Percentiles rank a stretch among this genome's conserved stretches.
These are phyloP conservation scores for Termitomyces sp. DNA, from an alignment of 768 basidiomycete genomes.

Conservation along the genomic window DNA sequence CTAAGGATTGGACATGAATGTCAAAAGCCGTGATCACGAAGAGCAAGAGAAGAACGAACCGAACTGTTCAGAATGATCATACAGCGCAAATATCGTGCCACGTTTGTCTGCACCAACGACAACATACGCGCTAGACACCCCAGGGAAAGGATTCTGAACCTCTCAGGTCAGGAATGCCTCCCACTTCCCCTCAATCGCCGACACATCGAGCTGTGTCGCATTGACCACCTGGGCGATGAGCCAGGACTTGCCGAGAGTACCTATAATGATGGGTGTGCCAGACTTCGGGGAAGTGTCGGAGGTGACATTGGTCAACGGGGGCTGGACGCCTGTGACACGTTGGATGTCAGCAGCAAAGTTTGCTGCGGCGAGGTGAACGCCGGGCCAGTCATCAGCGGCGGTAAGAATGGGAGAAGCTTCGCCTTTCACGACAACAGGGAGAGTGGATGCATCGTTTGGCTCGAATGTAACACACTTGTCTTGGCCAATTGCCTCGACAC, in stretches of 20 bases:
- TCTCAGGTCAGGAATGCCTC: slow-evolving; percentile 51
- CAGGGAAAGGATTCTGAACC: slow-evolving; percentile 51
- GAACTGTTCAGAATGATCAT: slow-evolving; percentile 67
- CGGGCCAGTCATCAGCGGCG: too few species aligned
- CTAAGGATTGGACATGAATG: slow-evolving; percentile 20
- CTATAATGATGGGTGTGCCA: slow-evolving; percentile 52
- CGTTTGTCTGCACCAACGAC: slow-evolving; percentile 67
- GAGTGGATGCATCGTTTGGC: slow-evolving; percentile 23
- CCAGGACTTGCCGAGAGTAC: slow-evolving; percentile 54
- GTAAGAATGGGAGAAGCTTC: slow-evolving; percentile 43
- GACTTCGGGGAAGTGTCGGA: slow-evolving; percentile 25
- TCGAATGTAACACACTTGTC: slow-evolving; percentile 40
- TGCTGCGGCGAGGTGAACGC: too few species aligned
- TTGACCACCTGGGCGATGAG: slow-evolving; percentile 49
- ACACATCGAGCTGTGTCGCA: slow-evolving; percentile 46
- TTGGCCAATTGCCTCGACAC: slow-evolving; percentile 41
- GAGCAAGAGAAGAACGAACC: slow-evolving; percentile 29
- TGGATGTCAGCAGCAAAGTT: slow-evolving; percentile 60
- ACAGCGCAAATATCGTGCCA: slow-evolving; percentile 60
- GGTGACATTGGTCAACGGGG: slow-evolving; percentile 46
- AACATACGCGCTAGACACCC: too few species aligned
- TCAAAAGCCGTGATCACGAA: neutral
- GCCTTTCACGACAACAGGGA: slow-evolving; percentile 40
- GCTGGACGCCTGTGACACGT: slow-evolving; percentile 49
- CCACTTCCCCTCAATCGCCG: slow-evolving; percentile 58